Percentiles rank a stretch among this genome's conserved stretches.
These are phyloP conservation scores for Apiospora saccharicola DNA, from an alignment of 2,329 filamentous ascomycete species.

Conservation along the genomic window DNA sequence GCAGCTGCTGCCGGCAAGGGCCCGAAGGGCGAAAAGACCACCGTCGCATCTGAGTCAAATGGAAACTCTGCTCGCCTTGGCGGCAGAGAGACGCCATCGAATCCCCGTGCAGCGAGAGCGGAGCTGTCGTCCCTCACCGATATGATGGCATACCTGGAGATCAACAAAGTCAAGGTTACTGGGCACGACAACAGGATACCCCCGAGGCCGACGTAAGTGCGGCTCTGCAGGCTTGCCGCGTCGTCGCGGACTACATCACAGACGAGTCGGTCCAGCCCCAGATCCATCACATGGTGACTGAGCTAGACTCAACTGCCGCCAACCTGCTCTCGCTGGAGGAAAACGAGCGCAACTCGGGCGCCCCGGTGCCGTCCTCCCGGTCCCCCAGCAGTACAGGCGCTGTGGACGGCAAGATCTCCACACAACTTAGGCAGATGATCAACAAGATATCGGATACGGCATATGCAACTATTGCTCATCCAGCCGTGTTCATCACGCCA, in stretches of 20 bases:
- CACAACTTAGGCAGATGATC: constrained; percentile 52
- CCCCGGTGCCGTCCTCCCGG: constrained; percentile 30
- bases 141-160: constrained; percentile 39
- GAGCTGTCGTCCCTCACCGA: constrained; percentile 38
- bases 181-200: constrained; percentile 34
- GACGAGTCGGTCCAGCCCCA: constrained; percentile 41
- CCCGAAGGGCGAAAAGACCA: constrained; percentile 5
- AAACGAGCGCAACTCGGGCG: constrained; percentile 25
- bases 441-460: constrained; percentile 65
- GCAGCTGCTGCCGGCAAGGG: constrained; percentile 12
- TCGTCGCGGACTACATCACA: constrained; percentile 41
- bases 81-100: constrained; percentile 20
- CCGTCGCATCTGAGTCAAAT: constrained; percentile 17
- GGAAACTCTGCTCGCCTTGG: constrained; percentile 12
- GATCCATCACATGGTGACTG: constrained; percentile 39
- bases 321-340: constrained; percentile 46
- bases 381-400: constrained; percentile 20
- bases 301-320: constrained; percentile 47
- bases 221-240: constrained; percentile 39
- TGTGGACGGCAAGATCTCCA: constrained; percentile 24
- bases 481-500: constrained; percentile 81
- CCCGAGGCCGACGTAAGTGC: constrained; percentile 39
- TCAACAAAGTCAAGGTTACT: constrained; percentile 35
- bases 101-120: constrained; percentile 12
- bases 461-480: constrained; percentile 75